Evolutionary conservation across 2,329 filamentous ascomycete species (phyloP), one percentile per base, ranked within the genome.

Genomic region (Penicillium sp.): DNA sequence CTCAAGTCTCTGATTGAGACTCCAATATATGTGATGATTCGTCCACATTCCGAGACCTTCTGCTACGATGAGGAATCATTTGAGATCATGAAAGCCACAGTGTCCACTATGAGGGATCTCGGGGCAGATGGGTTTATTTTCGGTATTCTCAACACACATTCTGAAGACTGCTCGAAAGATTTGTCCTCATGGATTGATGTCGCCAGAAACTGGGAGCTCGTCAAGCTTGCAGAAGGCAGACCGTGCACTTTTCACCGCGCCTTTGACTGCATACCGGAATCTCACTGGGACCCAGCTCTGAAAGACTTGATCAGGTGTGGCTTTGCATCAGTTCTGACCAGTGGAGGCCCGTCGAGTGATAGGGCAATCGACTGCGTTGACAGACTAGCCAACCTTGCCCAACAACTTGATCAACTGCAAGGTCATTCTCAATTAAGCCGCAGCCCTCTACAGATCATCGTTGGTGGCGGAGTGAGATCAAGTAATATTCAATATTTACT

Each of bases 241-340:
- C 74, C 76, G 2, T 82, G 79, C 60, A 82, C 80, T 2, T 83
- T 83, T 47, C 80, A 83, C 60, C 72, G 79, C 7, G 81, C 80
- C 0, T 79, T 83, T 56, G 81, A 83, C 59, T 58, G 70, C 39
- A 70, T 76, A 12, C 56, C 62, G 0, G 59, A 65, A 13, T 28
- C 45, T 1, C 6, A 51, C 2, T 66, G 64, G 64, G 47, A 58
- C n/a, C 16, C 15, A 1, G 54, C 62, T 0, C 59, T 76, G 9
- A 63, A 73, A 8, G 66, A 66, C 16, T 64, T 80, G n/a, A 62
- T 74, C 0, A 51, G 45, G 1, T 74, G 74, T 48, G 79, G 79
- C 1, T 82, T 82, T 60, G 51, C 48, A 8, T 60, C 69, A 1
- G 70, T 84, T 10, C 65, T 84, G 21, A 82, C 78, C 4, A 80